Evolutionary conservation across 2,329 filamentous ascomycete species (phyloP).

Genomic region (Penicillium sp.): DNA sequence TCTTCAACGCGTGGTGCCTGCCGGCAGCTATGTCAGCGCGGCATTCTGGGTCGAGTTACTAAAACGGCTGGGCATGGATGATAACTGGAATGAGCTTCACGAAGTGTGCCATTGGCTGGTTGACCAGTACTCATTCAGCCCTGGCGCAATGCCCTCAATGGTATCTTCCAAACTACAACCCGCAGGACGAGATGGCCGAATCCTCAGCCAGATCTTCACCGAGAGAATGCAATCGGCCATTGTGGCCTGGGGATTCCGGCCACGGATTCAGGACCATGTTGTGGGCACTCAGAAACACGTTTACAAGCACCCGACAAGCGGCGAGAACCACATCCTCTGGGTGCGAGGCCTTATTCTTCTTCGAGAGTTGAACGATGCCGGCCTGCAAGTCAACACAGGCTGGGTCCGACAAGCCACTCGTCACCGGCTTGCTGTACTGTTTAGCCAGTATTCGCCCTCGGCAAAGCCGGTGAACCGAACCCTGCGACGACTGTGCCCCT

Average conservation of each 20-base stretch:
- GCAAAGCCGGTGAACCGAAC: slow-evolving; percentile 39
- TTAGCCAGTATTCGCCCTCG: slow-evolving; percentile 35
- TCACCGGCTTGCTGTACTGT: slow-evolving; percentile 43
- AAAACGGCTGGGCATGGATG: slow-evolving; percentile 62
- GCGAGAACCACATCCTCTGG: slow-evolving; percentile 40
- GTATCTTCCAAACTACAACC: not conserved
- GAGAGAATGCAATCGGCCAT: slow-evolving; percentile 51
- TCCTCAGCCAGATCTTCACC: slow-evolving; percentile 49
- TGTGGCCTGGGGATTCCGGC: slow-evolving; percentile 55
- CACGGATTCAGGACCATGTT: slow-evolving; percentile 29
- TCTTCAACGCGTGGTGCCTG: slow-evolving; percentile 53
- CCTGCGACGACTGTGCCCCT: slow-evolving; percentile 43
- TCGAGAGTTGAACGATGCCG: slow-evolving; percentile 40
- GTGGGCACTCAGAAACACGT: slow-evolving; percentile 16
- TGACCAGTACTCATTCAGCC: slow-evolving; percentile 39
- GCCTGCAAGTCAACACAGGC: slow-evolving; percentile 36
- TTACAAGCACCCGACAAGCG: slow-evolving; percentile 21
- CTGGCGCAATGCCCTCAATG: slow-evolving; percentile 14
- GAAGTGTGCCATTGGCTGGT: slow-evolving; percentile 58
- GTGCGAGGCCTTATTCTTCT: slow-evolving; percentile 46
- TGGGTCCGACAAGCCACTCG: slow-evolving; percentile 39
- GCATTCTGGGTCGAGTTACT: slow-evolving; percentile 62
- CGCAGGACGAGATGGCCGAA: slow-evolving; percentile 21
- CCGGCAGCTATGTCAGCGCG: slow-evolving; percentile 47
- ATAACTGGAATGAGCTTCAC: slow-evolving; percentile 56